Evolutionary conservation across 306 rosid genomes (phyloP).

Genomic region (Corylus heterophylla): DNA sequence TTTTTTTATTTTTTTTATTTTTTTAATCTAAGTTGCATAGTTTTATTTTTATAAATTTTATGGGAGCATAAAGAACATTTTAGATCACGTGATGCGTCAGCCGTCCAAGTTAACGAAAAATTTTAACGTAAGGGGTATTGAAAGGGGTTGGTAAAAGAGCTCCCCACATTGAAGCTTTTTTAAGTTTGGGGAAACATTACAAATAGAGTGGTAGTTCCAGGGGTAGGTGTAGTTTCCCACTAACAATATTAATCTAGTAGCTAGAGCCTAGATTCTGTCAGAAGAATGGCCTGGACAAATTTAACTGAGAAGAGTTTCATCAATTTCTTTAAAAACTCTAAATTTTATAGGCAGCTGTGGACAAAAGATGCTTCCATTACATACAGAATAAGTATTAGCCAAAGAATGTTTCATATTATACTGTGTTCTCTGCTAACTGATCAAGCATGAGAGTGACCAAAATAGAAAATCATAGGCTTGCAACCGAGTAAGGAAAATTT

Average conservation of each 20-base stretch:
- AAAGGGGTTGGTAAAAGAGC: no score
- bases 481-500: conserved; percentile 15
- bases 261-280: not conserved
- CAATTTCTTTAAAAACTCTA: not conserved
- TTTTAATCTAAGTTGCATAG: no score
- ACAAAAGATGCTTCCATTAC: not conserved
- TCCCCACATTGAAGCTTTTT: no score
- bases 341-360: not conserved
- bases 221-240: not conserved
- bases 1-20: no score
- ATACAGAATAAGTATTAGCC: not conserved
- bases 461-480: not conserved
- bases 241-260: not conserved
- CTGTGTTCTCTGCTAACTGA: not conserved
- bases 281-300: not conserved
- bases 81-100: no score
- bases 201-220: no score
- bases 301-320: not conserved
- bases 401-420: not conserved
- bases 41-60: no score
- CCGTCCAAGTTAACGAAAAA: no score
- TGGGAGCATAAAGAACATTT: no score
- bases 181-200: no score
- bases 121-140: no score
- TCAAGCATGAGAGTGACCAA: not conserved